phyloP scores from a whole-genome alignment of 805 yeast genomes.

The Clavispora fructus region DNA sequence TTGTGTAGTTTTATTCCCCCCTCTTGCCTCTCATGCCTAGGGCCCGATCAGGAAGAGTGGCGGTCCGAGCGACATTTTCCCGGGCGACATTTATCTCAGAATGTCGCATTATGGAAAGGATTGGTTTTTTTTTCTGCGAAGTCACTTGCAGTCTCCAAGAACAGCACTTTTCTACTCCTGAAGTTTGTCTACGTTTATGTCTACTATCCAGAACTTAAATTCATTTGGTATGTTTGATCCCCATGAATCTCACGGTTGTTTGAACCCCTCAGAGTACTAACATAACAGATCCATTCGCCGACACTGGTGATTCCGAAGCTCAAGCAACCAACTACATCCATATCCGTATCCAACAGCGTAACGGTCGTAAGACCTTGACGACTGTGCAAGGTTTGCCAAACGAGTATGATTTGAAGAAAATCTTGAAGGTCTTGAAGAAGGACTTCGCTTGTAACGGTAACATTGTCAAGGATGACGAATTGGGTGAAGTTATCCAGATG shows the following conservation, averaged over 20 bases:
- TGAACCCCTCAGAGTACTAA: constrained; percentile 1
- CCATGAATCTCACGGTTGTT: neutral
- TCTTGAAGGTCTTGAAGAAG: constrained; percentile 88
- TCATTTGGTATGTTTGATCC: constrained; percentile 51
- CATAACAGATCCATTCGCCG: constrained; percentile 89
- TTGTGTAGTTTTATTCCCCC: neutral
- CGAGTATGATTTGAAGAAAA: constrained; percentile 92
- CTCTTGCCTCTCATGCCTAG: neutral
- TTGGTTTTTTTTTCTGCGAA: neutral
- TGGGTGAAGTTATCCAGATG: constrained; percentile 95
- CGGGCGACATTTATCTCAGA: neutral
- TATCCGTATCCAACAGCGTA: constrained; percentile 98
- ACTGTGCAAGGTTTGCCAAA: constrained; percentile 96
- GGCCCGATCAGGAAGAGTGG: neutral
- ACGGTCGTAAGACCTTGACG: constrained; percentile 97
- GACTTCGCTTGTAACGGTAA: constrained; percentile 99
- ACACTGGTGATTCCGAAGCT: constrained; percentile 98
- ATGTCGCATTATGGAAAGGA: neutral
- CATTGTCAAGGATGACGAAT: constrained; percentile 91
- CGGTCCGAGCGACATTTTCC: neutral
- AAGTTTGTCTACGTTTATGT: constrained; percentile 38
- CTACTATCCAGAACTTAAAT: constrained; percentile 89
- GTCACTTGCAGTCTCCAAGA: neutral
- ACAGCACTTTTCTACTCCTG: neutral
- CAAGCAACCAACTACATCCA: constrained; percentile 94